Conservation (phyloP, 1,284 basidiomycete genomes). For the Boletus sp. region DNA sequence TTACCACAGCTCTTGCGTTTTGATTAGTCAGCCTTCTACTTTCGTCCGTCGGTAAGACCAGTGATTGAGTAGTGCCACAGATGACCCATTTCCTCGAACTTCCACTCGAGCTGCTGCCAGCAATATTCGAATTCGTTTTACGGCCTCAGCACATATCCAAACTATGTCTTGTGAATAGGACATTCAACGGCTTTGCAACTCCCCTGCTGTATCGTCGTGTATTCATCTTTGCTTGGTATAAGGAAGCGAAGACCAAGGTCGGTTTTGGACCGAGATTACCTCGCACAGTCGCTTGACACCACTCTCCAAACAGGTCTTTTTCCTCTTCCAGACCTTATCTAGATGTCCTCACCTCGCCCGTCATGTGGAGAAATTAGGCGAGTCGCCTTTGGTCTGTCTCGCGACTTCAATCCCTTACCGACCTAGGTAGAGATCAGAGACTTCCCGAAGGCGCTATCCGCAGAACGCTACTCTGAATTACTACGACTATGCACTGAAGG, state of each 20-base stretch:
- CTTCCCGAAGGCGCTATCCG: slow-evolving; percentile 51
- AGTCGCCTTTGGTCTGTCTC: slow-evolving; percentile 16
- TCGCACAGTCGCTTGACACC: neutral
- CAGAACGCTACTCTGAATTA: slow-evolving; percentile 32
- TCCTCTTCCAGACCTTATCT: slow-evolving; percentile 51
- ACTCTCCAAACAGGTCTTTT: slow-evolving; percentile 39
- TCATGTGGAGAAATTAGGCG: slow-evolving; percentile 54
- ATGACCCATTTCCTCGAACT: slow-evolving; percentile 42
- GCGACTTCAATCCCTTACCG: slow-evolving; percentile 5
- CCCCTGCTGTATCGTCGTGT: slow-evolving; percentile 51
- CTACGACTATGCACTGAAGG: slow-evolving; percentile 43
- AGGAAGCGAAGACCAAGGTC: slow-evolving; percentile 55
- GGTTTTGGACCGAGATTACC: neutral
- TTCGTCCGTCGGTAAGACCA: neutral
- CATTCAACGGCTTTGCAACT: slow-evolving; percentile 47
- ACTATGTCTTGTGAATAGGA: slow-evolving; percentile 52
- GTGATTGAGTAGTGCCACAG: no score
- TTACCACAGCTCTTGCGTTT: neutral
- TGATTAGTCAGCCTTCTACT: slow-evolving; percentile 27
- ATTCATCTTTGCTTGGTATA: slow-evolving; percentile 65
- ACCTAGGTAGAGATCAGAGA: slow-evolving; percentile 53
- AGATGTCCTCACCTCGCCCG: slow-evolving; percentile 47
- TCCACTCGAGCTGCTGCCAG: slow-evolving; percentile 57
- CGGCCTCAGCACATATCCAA: slow-evolving; percentile 49
- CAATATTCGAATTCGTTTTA: slow-evolving; percentile 47